phyloP scores from a whole-genome alignment of 352 stramenopile species.

The Globisporangium paroecandrum region DNA sequence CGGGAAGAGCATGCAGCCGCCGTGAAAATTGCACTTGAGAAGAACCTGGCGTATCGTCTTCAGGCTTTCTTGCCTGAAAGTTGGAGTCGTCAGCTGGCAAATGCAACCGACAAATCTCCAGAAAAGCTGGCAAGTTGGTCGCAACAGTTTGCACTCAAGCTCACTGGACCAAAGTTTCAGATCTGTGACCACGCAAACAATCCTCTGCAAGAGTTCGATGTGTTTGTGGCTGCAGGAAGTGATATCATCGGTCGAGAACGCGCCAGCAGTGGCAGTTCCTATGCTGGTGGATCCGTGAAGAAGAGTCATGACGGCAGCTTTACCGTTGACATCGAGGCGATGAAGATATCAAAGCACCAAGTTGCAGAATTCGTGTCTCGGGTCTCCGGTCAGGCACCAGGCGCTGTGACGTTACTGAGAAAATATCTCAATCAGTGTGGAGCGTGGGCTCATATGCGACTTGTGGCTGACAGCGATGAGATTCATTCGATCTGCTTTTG shows the following conservation, averaged over 20 bases:
- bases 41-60: slow-evolving; percentile 54
- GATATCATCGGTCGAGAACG: slow-evolving; percentile 4
- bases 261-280: neutral
- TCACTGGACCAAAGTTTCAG: slow-evolving; percentile 28
- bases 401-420: neutral
- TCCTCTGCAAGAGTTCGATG: slow-evolving; percentile 10
- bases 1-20: slow-evolving; percentile 67
- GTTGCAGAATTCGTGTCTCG: slow-evolving; percentile 18
- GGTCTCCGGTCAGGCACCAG: neutral
- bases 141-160: slow-evolving; percentile 23
- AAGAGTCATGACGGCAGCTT: neutral
- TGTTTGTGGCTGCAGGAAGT: slow-evolving; percentile 19
- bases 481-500: slow-evolving; percentile 50
- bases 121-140: slow-evolving; percentile 23
- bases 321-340: neutral
- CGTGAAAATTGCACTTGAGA: slow-evolving; percentile 54
- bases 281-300: neutral
- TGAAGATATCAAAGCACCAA: slow-evolving; percentile 14
- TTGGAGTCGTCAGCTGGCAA: slow-evolving; percentile 11
- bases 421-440: slow-evolving; percentile 62
- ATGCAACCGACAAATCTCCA: slow-evolving; percentile 7
- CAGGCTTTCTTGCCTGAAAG: slow-evolving; percentile 35
- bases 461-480: slow-evolving; percentile 30
- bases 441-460: slow-evolving; percentile 39
- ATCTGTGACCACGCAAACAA: slow-evolving; percentile 23